Percentiles rank a stretch among this genome's conserved stretches.
phyloP scores from a whole-genome alignment of 2,329 filamentous ascomycete genomes.

The Ophiobolus disseminans region DNA sequence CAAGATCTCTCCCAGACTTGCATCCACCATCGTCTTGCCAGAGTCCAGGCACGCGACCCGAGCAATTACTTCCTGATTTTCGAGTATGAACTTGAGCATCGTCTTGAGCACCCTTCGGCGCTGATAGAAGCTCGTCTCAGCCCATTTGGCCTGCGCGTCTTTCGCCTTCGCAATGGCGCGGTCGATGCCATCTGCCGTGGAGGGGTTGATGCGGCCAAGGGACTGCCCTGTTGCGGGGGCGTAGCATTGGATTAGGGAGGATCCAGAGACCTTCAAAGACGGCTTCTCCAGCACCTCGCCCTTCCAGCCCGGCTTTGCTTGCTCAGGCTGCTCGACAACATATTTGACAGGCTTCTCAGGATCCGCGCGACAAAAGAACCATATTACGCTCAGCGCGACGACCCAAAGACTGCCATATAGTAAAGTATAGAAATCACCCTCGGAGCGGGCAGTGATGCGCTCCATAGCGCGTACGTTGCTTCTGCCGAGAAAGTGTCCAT shows the following conservation, averaged over 20 bases:
- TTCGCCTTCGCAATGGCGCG: conserved; percentile 75
- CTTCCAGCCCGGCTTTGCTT: conserved; percentile 61
- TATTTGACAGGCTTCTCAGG: conserved; percentile 62
- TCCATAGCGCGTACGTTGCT: conserved; percentile 30
- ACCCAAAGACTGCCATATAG: conserved; percentile 30
- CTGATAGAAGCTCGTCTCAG: conserved; percentile 76
- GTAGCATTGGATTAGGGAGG: conserved; percentile 79
- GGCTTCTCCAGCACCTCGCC: conserved; percentile 65
- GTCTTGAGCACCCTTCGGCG: conserved; percentile 80
- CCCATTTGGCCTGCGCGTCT: conserved; percentile 79
- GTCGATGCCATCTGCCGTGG: conserved; percentile 79
- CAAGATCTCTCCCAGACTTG: conserved; percentile 90
- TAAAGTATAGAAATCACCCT: conserved; percentile 26
- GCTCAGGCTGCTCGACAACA: conserved; percentile 67
- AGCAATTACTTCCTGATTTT: conserved; percentile 88
- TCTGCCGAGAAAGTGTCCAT: conserved; percentile 1
- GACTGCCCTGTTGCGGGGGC: conserved; percentile 87
- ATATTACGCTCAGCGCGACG: conserved; percentile 31
- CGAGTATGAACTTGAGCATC: conserved; percentile 81
- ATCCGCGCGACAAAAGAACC: conserved; percentile 35
- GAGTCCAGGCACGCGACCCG: conserved; percentile 87
- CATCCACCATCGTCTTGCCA: conserved; percentile 95
- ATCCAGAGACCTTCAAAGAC: conserved; percentile 69
- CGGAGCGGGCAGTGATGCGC: conserved; percentile 30
- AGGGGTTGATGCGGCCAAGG: conserved; percentile 79